Percentiles rank a stretch among this genome's conserved stretches.
These are phyloP conservation scores for Agaricus subrufescens DNA, from an alignment of 768 basidiomycete genomes.

Conservation along the genomic window DNA sequence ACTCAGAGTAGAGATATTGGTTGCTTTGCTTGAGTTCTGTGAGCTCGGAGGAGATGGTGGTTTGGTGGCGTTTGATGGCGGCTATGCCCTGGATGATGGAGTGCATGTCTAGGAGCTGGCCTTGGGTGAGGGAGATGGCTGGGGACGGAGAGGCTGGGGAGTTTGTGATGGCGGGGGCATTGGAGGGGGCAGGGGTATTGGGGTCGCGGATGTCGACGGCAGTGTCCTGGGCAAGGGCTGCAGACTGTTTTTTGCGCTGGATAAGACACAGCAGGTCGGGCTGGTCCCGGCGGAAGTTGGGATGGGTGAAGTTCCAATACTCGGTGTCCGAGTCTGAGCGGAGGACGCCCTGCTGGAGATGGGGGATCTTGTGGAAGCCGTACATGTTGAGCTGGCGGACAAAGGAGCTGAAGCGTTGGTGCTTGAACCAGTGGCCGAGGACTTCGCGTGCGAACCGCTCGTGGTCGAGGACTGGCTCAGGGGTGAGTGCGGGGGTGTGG, in stretches of 20 bases:
- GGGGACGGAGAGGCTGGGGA: slow-evolving; percentile 7
- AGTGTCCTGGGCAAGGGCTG: slow-evolving; percentile 11
- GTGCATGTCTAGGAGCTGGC: slow-evolving; percentile 69
- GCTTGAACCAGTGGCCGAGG: slow-evolving; percentile 96
- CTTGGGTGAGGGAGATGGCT: slow-evolving; percentile 26
- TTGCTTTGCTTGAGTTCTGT: slow-evolving; percentile 86
- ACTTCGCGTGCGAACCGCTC: slow-evolving; percentile 83
- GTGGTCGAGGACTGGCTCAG: slow-evolving; percentile 52
- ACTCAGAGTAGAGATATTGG: slow-evolving; percentile 90
- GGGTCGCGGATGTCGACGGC: slow-evolving; percentile 29
- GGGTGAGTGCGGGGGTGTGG: not conserved
- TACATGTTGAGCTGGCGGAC: slow-evolving; percentile 96
- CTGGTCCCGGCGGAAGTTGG: slow-evolving; percentile 84
- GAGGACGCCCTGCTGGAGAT: slow-evolving; percentile 91
- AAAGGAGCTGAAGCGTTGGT: slow-evolving; percentile 90
- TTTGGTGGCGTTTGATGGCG: slow-evolving; percentile 88
- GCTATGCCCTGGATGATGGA: slow-evolving; percentile 78
- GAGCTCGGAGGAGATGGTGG: slow-evolving; percentile 84
- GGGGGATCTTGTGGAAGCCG: slow-evolving; percentile 92
- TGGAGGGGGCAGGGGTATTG: not conserved
- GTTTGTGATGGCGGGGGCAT: not conserved
- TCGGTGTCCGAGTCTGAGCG: slow-evolving; percentile 78
- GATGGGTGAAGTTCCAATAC: slow-evolving; percentile 89
- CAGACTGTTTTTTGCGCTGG: slow-evolving; percentile 74
- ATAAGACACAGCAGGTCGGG: slow-evolving; percentile 86